A percentile compares a stretch with the other conserved stretches of the same genome.
phyloP scores from a whole-genome alignment of 306 rosid genomes.

The Mucuna pruriens region DNA sequence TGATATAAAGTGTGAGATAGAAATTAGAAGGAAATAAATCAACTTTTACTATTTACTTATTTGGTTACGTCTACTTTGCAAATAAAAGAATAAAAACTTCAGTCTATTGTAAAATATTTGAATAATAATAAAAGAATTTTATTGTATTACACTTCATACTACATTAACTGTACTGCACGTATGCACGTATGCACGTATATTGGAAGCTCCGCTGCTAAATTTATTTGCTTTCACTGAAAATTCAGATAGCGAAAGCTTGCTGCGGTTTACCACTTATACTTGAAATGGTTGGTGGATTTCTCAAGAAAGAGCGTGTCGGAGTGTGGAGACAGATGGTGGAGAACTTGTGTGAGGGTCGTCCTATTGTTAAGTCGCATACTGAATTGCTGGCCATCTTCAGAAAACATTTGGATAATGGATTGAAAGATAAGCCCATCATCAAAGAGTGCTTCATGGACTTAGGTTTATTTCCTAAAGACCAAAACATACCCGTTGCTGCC shows the following conservation, averaged over 20 bases:
- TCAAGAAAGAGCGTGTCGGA: conserved; percentile 40
- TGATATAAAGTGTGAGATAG: too few relatives aligned
- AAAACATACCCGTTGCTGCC: conserved; percentile 52
- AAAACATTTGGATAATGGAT: conserved; percentile 51
- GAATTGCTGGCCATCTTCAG: conserved; percentile 26
- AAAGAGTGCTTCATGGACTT: conserved; percentile 72
- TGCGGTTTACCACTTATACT: conserved; percentile 63
- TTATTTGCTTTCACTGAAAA: conserved; percentile 31
- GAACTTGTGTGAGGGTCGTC: conserved; percentile 35
- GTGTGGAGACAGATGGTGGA: conserved; percentile 46
- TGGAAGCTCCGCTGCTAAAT: not conserved
- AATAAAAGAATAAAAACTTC: too few relatives aligned
- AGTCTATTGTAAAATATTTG: too few relatives aligned
- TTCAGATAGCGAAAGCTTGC: conserved; percentile 61
- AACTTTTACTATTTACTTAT: too few relatives aligned
- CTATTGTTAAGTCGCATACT: conserved; percentile 47
- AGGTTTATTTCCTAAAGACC: conserved; percentile 71
- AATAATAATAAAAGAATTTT: too few relatives aligned
- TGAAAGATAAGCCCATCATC: conserved; percentile 33
- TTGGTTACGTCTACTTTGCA: too few relatives aligned
- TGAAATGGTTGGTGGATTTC: conserved; percentile 50
- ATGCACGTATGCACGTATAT: too few relatives aligned
- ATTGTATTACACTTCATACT: too few relatives aligned
- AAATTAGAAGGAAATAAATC: too few relatives aligned
- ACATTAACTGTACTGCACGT: too few relatives aligned